Conservation (phyloP, 2,329 filamentous ascomycete genomes). For the Coleophoma cylindrospora region DNA sequence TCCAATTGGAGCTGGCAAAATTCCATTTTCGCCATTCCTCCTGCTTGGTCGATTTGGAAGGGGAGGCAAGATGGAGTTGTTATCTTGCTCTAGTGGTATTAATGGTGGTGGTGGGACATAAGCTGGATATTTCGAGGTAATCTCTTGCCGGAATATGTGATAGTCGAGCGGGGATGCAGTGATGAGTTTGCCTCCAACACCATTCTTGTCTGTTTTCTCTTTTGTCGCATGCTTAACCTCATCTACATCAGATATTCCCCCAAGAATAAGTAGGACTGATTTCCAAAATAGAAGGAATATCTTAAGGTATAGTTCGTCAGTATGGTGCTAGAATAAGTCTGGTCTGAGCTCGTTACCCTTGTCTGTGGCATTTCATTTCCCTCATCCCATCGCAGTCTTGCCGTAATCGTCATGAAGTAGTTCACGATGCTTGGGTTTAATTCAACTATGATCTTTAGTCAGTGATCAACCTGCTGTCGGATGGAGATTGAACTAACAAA, state of each 20-base stretch:
- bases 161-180: conserved; percentile 94
- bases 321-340: not conserved
- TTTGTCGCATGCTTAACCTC: conserved; percentile 68
- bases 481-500: conserved; percentile 37
- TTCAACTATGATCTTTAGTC: conserved; percentile 29
- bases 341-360: conserved; percentile 41
- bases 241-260: conserved; percentile 68
- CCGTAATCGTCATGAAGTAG: conserved; percentile 64
- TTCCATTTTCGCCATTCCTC: conserved; percentile 54
- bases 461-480: conserved; percentile 2
- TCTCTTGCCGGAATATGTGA: conserved; percentile 92
- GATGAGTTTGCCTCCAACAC: conserved; percentile 60
- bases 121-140: conserved; percentile 94
- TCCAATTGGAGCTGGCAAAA: conserved; percentile 50
- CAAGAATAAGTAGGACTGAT: conserved; percentile 78
- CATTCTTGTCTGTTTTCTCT: conserved; percentile 41
- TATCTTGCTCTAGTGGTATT: conserved; percentile 83
- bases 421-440: conserved; percentile 65
- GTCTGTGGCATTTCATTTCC: conserved; percentile 57
- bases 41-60: conserved; percentile 69
- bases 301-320: conserved; percentile 29
- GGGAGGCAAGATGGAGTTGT: conserved; percentile 84
- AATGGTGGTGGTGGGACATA: conserved; percentile 84
- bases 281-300: conserved; percentile 90
- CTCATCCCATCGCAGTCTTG: conserved; percentile 70